Evolutionary conservation across 1,139 yeast species (phyloP).

Genomic region (Sugiyamaella novakii): DNA sequence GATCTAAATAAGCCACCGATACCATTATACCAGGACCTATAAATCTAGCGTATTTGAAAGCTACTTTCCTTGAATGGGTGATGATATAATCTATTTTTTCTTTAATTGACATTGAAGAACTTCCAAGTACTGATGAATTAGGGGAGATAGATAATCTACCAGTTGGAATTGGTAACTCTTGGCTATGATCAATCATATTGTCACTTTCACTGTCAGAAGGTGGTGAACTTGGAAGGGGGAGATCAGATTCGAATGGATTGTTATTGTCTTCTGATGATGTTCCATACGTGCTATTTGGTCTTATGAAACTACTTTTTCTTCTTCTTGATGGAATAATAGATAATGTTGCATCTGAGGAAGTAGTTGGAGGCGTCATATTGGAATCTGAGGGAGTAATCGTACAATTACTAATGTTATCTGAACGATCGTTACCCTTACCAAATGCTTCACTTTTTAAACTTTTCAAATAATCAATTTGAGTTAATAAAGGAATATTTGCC

Average conservation of each 20-base stretch:
- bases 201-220: background rate
- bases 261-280: too few relatives aligned
- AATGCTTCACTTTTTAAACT: background rate
- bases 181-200: background rate
- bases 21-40: constrained; percentile 95
- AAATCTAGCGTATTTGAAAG: constrained; percentile 59
- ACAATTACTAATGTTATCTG: too few relatives aligned
- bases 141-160: constrained; percentile 3
- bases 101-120: constrained; percentile 17
- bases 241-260: too few relatives aligned
- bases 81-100: constrained; percentile 27
- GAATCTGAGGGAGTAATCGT: background rate
- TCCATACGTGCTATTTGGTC: too few relatives aligned
- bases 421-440: background rate
- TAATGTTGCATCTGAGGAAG: background rate
- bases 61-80: constrained; percentile 22
- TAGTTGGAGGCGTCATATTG: constrained; percentile 4
- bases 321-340: constrained; percentile 5
- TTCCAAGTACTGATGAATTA: background rate
- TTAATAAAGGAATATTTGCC: constrained; percentile 9
- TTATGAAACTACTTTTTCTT: constrained; percentile 5
- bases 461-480: constrained; percentile 6
- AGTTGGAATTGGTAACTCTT: background rate
- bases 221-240: too few relatives aligned
- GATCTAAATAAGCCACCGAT: constrained; percentile 95